A percentile compares a stretch with the other conserved stretches of the same genome.
These are phyloP conservation scores for Tanacetum coccineum DNA, from an alignment of 129 eudicot genomes.

Conservation along the genomic window DNA sequence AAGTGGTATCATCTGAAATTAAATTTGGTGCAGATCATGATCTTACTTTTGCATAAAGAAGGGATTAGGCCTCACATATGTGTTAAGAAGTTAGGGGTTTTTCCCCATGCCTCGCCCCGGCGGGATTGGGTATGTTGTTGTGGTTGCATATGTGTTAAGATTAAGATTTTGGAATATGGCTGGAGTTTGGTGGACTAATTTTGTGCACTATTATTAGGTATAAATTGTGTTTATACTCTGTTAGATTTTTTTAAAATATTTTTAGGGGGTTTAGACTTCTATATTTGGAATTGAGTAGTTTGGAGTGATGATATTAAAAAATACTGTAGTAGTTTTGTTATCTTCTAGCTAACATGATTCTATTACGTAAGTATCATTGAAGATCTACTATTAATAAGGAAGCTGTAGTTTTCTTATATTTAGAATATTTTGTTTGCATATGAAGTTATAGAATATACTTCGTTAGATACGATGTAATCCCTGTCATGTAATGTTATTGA, in stretches of 20 bases:
- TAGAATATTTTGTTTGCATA: background rate
- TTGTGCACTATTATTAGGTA: slow-evolving; percentile 6
- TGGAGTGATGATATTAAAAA: background rate
- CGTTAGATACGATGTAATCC: background rate
- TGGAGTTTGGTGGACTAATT: background rate
- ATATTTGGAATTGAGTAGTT: background rate
- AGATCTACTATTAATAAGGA: background rate
- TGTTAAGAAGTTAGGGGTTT: slow-evolving; percentile 3
- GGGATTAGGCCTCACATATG: background rate
- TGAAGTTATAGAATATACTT: slow-evolving; percentile 4
- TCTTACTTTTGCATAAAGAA: slow-evolving; percentile 7
- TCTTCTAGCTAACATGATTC: background rate
- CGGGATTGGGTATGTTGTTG: no score
- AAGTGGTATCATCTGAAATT: slow-evolving; percentile 16
- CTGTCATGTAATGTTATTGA: background rate
- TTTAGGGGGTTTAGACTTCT: background rate
- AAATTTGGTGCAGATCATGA: slow-evolving; percentile 20
- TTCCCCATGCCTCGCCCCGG: no score
- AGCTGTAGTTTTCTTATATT: background rate
- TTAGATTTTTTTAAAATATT: background rate
- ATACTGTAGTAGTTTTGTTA: background rate
- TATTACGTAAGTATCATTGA: background rate
- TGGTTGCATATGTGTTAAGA: background rate
- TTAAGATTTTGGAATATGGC: background rate
- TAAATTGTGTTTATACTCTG: background rate